Evolutionary conservation across 345 rosid species (phyloP).

Genomic region (Citrus medica): DNA sequence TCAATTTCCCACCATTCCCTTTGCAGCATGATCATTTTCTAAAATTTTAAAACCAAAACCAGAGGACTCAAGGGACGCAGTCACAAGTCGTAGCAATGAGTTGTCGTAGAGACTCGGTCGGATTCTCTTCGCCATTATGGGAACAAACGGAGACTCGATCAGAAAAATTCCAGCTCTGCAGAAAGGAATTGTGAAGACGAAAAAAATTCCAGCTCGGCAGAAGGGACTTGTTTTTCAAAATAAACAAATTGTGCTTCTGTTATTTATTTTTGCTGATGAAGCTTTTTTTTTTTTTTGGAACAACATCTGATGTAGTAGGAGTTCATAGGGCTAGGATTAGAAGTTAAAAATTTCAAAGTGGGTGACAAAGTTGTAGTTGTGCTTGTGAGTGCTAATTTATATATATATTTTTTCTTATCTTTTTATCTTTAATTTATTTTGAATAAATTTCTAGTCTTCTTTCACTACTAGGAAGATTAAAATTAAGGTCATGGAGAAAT

Average conservation of each 20-base stretch:
- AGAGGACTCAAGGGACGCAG: slow-evolving; percentile 26
- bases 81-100: slow-evolving; percentile 26
- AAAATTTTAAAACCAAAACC: too few species aligned
- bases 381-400: slow-evolving; percentile 32
- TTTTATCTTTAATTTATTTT: background rate
- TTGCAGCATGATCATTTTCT: too few species aligned
- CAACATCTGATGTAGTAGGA: slow-evolving; percentile 79
- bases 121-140: slow-evolving; percentile 88
- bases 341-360: slow-evolving; percentile 48
- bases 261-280: background rate
- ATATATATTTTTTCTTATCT: background rate
- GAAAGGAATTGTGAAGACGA: slow-evolving; percentile 32
- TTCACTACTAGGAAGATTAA: too few species aligned
- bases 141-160: slow-evolving; percentile 58
- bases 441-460: too few species aligned
- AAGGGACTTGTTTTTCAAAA: too few species aligned
- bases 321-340: slow-evolving; percentile 68
- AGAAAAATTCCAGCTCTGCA: slow-evolving; percentile 78
- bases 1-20: too few species aligned
- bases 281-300: slow-evolving; percentile 16
- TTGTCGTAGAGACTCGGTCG: slow-evolving; percentile 73
- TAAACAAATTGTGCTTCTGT: background rate
- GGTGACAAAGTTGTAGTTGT: slow-evolving; percentile 82
- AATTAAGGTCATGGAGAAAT: too few species aligned
- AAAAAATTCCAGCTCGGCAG: too few species aligned